A percentile compares a stretch with the other conserved stretches of the same genome.
phyloP scores from a whole-genome alignment of 345 rosid species.

The Syzygium aromaticum region DNA sequence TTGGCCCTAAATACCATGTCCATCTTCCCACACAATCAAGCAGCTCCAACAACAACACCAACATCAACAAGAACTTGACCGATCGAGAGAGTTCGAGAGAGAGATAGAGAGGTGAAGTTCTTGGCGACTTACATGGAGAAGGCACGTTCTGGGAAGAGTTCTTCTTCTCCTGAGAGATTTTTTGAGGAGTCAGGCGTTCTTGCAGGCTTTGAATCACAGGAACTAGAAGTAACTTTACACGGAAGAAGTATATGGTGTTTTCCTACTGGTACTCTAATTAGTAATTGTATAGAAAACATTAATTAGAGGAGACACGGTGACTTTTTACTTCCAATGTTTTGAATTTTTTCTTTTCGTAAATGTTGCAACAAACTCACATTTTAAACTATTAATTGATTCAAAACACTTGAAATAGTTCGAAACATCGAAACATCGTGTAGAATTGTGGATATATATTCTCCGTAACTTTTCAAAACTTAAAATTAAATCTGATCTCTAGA shows the following conservation, averaged over 20 bases:
- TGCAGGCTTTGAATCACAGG: background rate
- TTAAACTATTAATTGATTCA: background rate
- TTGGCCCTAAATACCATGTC: background rate
- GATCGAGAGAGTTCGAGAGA: background rate
- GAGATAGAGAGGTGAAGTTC: background rate
- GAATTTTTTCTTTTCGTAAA: background rate
- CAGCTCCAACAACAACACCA: background rate
- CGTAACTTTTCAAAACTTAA: background rate
- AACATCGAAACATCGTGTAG: background rate
- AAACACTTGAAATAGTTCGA: background rate
- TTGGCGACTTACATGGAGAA: background rate
- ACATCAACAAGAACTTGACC: background rate
- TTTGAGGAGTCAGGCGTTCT: background rate
- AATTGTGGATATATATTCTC: background rate
- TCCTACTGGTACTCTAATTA: background rate
- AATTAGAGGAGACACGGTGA: background rate
- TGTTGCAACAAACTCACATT: background rate
- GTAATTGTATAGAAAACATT: background rate
- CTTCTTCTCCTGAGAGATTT: background rate
- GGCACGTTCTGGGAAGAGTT: background rate
- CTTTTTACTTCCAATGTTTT: accelerated
- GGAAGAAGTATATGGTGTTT: background rate
- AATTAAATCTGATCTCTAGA: background rate
- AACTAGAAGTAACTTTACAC: background rate
- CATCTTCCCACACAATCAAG: background rate